Conservation (phyloP, 768 basidiomycete species). For the Antrodiella citrinella region DNA sequence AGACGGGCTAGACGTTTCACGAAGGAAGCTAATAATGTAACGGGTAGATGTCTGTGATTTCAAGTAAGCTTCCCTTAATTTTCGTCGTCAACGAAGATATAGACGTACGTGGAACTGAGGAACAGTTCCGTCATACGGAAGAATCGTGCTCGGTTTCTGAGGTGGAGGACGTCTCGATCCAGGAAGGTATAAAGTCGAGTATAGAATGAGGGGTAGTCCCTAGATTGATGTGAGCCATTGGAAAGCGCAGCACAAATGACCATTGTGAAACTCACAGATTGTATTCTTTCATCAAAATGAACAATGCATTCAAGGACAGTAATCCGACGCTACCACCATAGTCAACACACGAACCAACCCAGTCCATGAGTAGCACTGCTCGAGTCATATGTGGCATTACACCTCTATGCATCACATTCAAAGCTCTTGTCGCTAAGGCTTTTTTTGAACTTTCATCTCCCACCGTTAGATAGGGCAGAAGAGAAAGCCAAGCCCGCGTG, state of each 20-base stretch:
- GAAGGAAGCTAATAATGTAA: constrained; percentile 89
- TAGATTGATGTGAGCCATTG: constrained; percentile 23
- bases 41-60: constrained; percentile 68
- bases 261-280: constrained; percentile 68
- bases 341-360: constrained; percentile 81
- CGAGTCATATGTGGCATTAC: constrained; percentile 80
- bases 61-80: constrained; percentile 1
- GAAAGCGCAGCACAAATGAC: not conserved
- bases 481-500: constrained; percentile 69
- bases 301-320: constrained; percentile 85
- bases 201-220: constrained; percentile 96
- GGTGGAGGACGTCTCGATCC: constrained; percentile 80
- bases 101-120: constrained; percentile 79
- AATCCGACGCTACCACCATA: constrained; percentile 79
- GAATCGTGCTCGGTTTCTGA: constrained; percentile 90
- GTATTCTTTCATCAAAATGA: constrained; percentile 84
- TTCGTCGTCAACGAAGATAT: not conserved
- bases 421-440: constrained; percentile 41
- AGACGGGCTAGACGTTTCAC: constrained; percentile 85
- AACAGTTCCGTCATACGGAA: constrained; percentile 90
- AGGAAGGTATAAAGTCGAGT: constrained; percentile 85
- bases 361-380: constrained; percentile 82
- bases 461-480: constrained; percentile 53
- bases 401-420: constrained; percentile 76
- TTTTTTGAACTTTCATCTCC: constrained; percentile 25